Conservation (phyloP, 169 alveolate genomes). For the Eimeria acervulina region DNA sequence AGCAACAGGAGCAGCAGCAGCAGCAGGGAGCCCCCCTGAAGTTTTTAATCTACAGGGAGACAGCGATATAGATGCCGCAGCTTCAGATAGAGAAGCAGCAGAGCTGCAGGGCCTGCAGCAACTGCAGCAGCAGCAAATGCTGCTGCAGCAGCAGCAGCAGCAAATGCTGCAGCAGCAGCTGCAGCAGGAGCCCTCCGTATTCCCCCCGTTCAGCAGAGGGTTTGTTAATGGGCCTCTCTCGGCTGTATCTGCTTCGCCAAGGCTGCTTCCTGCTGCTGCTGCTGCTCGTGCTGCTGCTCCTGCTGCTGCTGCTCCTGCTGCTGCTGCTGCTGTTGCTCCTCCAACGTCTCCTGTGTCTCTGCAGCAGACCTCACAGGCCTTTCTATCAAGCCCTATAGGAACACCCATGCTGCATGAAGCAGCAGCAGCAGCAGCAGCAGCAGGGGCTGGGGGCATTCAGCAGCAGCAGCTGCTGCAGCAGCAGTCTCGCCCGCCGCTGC, state of each 20-base stretch:
- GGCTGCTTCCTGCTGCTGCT: background rate
- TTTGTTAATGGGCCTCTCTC: background rate
- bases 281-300: background rate
- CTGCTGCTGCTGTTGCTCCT: background rate
- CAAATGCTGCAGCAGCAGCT: no score
- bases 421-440: slow-evolving; percentile 35
- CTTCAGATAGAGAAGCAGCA: no score
- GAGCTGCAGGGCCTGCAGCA: no score
- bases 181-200: no score
- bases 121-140: no score
- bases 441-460: background rate
- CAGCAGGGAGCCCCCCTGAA: background rate
- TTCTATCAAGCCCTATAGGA: background rate
- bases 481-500: background rate
- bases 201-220: background rate
- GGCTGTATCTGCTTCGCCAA: background rate
- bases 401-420: background rate
- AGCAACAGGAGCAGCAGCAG: background rate
- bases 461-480: background rate
- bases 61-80: background rate
- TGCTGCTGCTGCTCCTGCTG: background rate
- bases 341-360: background rate
- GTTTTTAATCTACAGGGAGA: background rate
- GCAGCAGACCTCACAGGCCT: background rate
- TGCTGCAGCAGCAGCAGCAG: no score